These are phyloP conservation scores for Talaromyces albobiverticillius DNA, from an alignment of 2,329 filamentous ascomycete species.

Conservation along the genomic window DNA sequence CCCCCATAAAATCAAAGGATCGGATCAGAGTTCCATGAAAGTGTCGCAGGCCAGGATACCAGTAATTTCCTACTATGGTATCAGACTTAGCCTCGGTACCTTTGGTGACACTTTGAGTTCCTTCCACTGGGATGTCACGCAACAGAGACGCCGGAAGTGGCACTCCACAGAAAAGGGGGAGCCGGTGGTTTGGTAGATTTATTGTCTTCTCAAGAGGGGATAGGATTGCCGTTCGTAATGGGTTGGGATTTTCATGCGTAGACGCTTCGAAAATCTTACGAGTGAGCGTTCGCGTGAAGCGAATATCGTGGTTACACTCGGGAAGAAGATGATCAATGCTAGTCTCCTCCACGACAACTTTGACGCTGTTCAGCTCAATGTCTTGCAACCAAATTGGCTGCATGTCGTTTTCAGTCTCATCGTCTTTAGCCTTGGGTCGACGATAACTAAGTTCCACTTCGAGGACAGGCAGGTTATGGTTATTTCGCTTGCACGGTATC, in stretches of 20 bases:
- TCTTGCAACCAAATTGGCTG: slow-evolving; percentile 2
- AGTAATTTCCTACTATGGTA: slow-evolving; percentile 29
- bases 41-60: slow-evolving; percentile 32
- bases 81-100: background rate
- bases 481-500: slow-evolving; percentile 27
- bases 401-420: background rate
- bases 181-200: slow-evolving; percentile 15
- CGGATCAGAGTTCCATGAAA: slow-evolving; percentile 26
- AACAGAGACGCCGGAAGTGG: slow-evolving; percentile 23
- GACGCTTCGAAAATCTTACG: slow-evolving; percentile 24
- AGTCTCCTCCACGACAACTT: slow-evolving; percentile 27
- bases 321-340: slow-evolving; percentile 39
- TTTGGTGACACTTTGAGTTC: background rate
- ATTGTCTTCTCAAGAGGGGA: slow-evolving; percentile 6
- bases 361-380: slow-evolving; percentile 27
- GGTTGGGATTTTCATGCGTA: slow-evolving; percentile 13
- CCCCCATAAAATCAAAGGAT: slow-evolving; percentile 31
- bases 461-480: slow-evolving; percentile 27
- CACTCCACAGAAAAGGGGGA: slow-evolving; percentile 32
- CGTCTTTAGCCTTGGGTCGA: no score
- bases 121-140: background rate
- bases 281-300: slow-evolving; percentile 34
- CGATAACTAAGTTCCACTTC: slow-evolving; percentile 27
- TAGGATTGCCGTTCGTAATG: slow-evolving; percentile 21
- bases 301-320: slow-evolving; percentile 36